These are phyloP conservation scores for Cicer pinnatifidum DNA, from an alignment of 306 rosid species.

Conservation along the genomic window DNA sequence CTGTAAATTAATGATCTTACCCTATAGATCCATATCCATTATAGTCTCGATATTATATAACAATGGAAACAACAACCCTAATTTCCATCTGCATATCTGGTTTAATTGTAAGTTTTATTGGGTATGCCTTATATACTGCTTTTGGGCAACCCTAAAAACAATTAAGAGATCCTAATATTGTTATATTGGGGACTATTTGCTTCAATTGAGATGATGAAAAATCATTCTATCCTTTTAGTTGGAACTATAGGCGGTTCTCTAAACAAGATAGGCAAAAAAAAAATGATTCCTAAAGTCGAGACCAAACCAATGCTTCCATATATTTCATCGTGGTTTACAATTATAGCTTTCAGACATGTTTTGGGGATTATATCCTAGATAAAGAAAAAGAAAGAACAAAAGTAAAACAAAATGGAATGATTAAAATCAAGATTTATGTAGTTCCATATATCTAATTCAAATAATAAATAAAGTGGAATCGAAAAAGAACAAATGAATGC, in stretches of 20 bases:
- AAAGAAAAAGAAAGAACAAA: too few species aligned
- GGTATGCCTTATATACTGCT: not conserved
- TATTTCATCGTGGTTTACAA: not conserved
- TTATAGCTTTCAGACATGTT: not conserved
- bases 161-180: not conserved
- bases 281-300: not conserved
- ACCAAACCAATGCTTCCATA: not conserved
- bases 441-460: too few species aligned
- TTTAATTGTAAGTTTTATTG: conserved; percentile 14
- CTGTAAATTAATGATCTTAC: too few species aligned
- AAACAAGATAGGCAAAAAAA: not conserved
- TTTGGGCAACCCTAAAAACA: conserved; percentile 20
- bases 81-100: not conserved
- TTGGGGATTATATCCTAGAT: not conserved
- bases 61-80: too few species aligned
- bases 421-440: too few species aligned
- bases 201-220: not conserved
- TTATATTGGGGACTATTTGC: not conserved
- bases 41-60: too few species aligned
- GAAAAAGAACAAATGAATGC: too few species aligned
- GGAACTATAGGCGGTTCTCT: not conserved
- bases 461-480: too few species aligned
- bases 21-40: too few species aligned
- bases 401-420: too few species aligned
- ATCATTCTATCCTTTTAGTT: not conserved